Evolutionary conservation across 495 filamentous ascomycete genomes (phyloP), one percentile per base, ranked within the genome.

Genomic region (Neurospora tetraspora): DNA sequence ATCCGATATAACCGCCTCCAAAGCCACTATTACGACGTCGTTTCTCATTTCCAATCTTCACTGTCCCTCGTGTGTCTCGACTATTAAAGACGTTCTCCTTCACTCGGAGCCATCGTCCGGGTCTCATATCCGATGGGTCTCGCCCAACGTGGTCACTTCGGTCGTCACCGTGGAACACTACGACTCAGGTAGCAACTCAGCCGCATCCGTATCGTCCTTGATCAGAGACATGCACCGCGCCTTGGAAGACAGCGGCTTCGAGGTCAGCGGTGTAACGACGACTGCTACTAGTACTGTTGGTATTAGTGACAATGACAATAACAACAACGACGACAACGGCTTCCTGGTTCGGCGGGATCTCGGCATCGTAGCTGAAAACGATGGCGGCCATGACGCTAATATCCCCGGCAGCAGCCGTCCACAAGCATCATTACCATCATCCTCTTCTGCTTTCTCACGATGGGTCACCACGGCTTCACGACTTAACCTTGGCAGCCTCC

Each of bases 21-120:
- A 34, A 14, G 4, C 80, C 65, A n/a, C n/a, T n/a, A 73, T 81
- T 68, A 85, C 84, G 31, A 84, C 81, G n/a, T 82, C 84, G 27
- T 84, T 87, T 73, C 76, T 88, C 31, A 77, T 88, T 68, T 81
- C 81, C 69, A 90, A 90, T 81, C 82, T 90, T 18, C 89, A 91
- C 76, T 91, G 89, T 81, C 85, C 87, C 38, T 87, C 88, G 69
- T 90, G 88, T 74, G 84, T 89, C 23, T 84, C 84, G 27, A 80
- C 82, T 74, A 89, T 90, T 78, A 82, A 86, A 76, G 14, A 42
- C 39, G 39, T 42, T 42, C 39, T 42, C 39, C 39, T 18, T 18
- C 14, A 6, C 39, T n/a, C n/a, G n/a, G 39, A 42, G 39, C 39
- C 14, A 42, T 42, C 39, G 2, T 16, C 39, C 39, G 5, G 39